phyloP scores from a whole-genome alignment of 768 basidiomycete genomes.

The Collybiopsis confluens region DNA sequence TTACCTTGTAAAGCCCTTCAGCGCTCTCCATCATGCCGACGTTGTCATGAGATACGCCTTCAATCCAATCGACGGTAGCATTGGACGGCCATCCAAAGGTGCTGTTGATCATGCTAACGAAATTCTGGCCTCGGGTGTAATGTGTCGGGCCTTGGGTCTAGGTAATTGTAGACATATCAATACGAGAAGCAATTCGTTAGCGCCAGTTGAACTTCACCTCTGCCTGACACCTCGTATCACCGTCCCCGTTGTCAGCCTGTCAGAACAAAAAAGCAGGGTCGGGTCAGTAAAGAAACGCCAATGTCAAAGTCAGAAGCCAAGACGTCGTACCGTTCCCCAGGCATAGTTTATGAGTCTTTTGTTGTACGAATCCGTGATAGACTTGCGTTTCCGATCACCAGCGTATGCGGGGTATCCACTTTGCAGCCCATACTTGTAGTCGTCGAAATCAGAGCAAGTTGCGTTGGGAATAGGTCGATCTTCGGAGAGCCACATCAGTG shows the following conservation, averaged over 20 bases:
- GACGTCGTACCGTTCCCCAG: slow-evolving; percentile 6
- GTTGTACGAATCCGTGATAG: not conserved
- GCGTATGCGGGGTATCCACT: not conserved
- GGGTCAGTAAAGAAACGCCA: no score
- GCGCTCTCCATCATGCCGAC: slow-evolving; percentile 8
- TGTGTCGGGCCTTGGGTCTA: slow-evolving; percentile 9
- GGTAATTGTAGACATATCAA: no score
- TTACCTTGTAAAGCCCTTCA: slow-evolving; percentile 7
- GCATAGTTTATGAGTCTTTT: slow-evolving; percentile 6
- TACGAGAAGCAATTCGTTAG: not conserved
- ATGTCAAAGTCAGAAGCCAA: not conserved
- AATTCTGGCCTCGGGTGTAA: slow-evolving; percentile 5
- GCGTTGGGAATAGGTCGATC: slow-evolving; percentile 6
- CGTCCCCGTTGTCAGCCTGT: slow-evolving; percentile 5
- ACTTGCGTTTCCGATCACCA: not conserved
- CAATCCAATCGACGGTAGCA: slow-evolving; percentile 6
- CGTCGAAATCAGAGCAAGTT: slow-evolving; percentile 1
- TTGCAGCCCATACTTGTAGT: not conserved
- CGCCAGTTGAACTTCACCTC: no score
- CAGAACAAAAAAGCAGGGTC: no score
- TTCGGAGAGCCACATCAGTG: slow-evolving; percentile 9
- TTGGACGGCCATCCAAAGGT: slow-evolving; percentile 2
- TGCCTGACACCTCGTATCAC: slow-evolving; percentile 9
- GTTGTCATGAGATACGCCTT: slow-evolving; percentile 9
- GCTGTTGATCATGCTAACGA: slow-evolving; percentile 1